Evolutionary conservation across 2,329 filamentous ascomycete genomes (phyloP), one percentile per base, ranked within the genome.

Genomic region (Elsinoe australis): DNA sequence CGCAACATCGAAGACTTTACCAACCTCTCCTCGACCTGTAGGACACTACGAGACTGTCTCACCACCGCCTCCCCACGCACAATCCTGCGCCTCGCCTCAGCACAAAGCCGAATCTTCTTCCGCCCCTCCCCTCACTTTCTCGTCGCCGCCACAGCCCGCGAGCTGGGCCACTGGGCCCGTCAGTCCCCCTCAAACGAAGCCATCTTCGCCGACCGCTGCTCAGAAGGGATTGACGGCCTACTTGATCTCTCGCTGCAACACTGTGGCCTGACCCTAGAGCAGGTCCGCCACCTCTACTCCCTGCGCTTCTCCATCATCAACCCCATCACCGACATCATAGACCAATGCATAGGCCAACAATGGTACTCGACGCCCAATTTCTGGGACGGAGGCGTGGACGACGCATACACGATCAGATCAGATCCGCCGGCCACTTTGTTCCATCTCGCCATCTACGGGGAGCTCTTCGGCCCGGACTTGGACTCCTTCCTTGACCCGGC

Each of bases 91-190:
- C 57, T 65, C 15, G 60, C 64, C 8, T 60, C 57, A 15, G 56
- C 63, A 8, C 61, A 62, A n/a, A 53, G 56, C 1, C 58, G 55
- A 5, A 58, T 56, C 26, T 66, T 66, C 56, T 67, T 66, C 55
- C 61, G 60, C 5, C 64, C 64, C 21, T 59, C 62, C 47, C 65
- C 65, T 1, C 54, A 63, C 32, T 65, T 64, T 44, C 60, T 67
- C 6, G 53, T 66, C 31, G 54, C 58, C 18, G 63, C 64, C 3
- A 60, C 59, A 10, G 63, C 61, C 2, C 52, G 55, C 4, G 56
- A 66, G 45, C 52, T 62, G 4, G 57, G 61, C 5, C 34, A 59
- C 36, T 68, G 65, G 65, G 64, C 64, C 2, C 53, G 64, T 2
- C 19, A 50, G 9, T 54, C 53, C 35, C 22, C 52, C 1, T 42